Percentiles rank a stretch among this genome's conserved stretches.
phyloP scores from a whole-genome alignment of 345 rosid species.

The Crucihimalaya himalaica region DNA sequence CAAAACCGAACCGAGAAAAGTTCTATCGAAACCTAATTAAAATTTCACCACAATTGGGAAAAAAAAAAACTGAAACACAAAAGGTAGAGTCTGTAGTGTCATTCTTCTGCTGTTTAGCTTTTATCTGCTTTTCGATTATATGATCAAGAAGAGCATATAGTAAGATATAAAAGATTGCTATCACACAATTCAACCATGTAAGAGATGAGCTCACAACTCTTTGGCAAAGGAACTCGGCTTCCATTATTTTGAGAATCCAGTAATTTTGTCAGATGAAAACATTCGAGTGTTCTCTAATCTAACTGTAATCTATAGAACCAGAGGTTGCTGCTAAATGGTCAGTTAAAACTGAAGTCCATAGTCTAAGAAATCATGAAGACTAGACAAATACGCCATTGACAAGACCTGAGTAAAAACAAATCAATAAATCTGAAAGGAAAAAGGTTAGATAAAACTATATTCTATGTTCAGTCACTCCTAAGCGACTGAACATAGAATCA shows the following conservation, averaged over 20 bases:
- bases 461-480: too few relatives aligned
- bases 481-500: not conserved
- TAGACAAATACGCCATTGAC: not conserved
- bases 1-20: too few relatives aligned
- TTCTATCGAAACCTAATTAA: too few relatives aligned
- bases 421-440: not conserved
- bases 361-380: not conserved
- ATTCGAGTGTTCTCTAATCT: not conserved
- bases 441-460: too few relatives aligned
- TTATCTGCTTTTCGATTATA: not conserved
- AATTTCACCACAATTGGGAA: too few relatives aligned
- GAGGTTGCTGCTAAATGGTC: too few relatives aligned
- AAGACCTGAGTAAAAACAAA: not conserved
- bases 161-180: not conserved
- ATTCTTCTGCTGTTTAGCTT: too few relatives aligned
- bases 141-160: not conserved
- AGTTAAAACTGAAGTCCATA: not conserved
- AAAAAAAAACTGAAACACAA: too few relatives aligned
- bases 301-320: not conserved
- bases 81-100: too few relatives aligned
- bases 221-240: too few relatives aligned
- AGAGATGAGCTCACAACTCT: too few relatives aligned
- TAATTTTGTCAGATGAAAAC: not conserved
- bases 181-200: not conserved
- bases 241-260: not conserved